Percentiles rank a stretch among this genome's conserved stretches.
Conservation (phyloP, 768 basidiomycete species). For the Macrolepiota dolichaula region DNA sequence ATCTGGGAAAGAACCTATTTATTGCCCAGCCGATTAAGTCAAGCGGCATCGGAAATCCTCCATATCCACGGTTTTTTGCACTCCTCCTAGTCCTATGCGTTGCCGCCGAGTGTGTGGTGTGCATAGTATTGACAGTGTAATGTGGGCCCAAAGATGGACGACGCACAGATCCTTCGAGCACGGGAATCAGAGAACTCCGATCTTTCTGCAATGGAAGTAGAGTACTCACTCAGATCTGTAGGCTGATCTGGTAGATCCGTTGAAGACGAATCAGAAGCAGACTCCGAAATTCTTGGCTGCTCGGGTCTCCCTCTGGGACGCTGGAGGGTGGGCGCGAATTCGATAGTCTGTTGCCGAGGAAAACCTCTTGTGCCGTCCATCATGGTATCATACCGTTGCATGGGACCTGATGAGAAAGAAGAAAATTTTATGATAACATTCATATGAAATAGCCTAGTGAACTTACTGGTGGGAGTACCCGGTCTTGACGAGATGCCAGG, state of each 20-base stretch:
- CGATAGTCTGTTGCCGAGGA: constrained; percentile 38
- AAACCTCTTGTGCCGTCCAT: constrained; percentile 24
- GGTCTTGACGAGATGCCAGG: constrained; percentile 30
- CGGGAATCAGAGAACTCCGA: background rate
- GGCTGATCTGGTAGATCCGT: background rate
- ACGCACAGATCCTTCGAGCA: constrained; percentile 5
- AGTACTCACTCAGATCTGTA: constrained; percentile 2
- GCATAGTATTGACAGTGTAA: constrained; percentile 14
- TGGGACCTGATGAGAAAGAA: constrained; percentile 20
- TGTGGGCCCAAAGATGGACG: constrained; percentile 10
- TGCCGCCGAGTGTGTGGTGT: constrained; percentile 14
- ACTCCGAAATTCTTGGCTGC: constrained; percentile 13
- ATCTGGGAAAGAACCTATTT: constrained; percentile 56
- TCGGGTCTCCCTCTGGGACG: constrained; percentile 23
- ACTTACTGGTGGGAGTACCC: constrained; percentile 30
- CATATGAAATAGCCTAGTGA: background rate
- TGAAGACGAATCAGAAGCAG: constrained; percentile 3
- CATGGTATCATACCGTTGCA: constrained; percentile 36
- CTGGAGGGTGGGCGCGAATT: constrained; percentile 31
- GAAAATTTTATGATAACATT: background rate
- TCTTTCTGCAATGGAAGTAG: background rate
- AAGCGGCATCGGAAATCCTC: constrained; percentile 74
- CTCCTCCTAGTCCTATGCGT: constrained; percentile 17
- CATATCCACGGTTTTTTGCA: constrained; percentile 49
- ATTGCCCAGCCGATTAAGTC: constrained; percentile 49